Evolutionary conservation across 2,329 filamentous ascomycete species (phyloP), one percentile per base, ranked within the genome.

Genomic region (Lithohypha guttulata): DNA sequence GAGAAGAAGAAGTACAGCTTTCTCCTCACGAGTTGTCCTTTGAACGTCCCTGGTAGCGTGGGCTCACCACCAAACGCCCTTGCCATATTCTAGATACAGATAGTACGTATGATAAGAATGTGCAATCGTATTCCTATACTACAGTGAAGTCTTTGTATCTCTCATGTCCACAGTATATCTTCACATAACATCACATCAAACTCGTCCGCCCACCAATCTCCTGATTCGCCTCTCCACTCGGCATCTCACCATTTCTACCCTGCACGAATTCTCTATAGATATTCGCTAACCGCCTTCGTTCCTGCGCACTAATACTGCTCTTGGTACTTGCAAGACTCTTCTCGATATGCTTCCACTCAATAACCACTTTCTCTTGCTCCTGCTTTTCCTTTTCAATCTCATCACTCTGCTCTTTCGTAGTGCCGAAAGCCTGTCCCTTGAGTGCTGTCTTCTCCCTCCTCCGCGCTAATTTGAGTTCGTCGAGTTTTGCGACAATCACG

Each of bases 191-290:
- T 62, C 51, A 95, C 91, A 96, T 96, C 61, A 98, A 68, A 62
- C 86, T 96, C 52, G 81, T 89, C 56, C 91, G 70, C 10, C 87
- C 91, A 6, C 91, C 91, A 62, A 98, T 77, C 62, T 96, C 91
- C 59, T 79, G 93, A 41, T 81, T 83, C 0, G 83, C 86, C 61
- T 96, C 84, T 2, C 91, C 91, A 60, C 82, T 89, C 44, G 79
- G 84, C 84, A 98, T 86, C 66, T 96, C 87, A 6, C 91, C 91
- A 59, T 87, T 94, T 51, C 91, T 72, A 0, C 86, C 87, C 3
- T 84, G 83, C 0, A 95, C 79, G 66, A 98, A 98, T 63, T 98
- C 91, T 11, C 72, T 69, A 57, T 98, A 98, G 45, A 98, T 95
- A 27, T 74, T 75, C 53, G 75, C 71, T 49, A 98, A 61, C 43